Evolutionary conservation across 345 rosid species (phyloP), one percentile per base, ranked within the genome.

Genomic region (Rhodamnia argentea): DNA sequence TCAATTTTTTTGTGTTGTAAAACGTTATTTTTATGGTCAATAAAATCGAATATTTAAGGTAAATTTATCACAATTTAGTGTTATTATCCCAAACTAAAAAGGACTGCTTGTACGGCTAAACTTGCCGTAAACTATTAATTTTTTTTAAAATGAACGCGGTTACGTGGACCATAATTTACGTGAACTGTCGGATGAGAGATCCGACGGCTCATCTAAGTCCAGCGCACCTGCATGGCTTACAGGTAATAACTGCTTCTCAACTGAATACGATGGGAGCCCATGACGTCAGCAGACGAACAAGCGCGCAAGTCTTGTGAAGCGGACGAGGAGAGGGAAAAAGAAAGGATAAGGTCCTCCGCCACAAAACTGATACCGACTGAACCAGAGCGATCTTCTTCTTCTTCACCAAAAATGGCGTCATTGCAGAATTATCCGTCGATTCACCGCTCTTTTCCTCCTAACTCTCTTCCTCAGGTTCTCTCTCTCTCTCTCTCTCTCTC

Each of bases 401-500:
- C 54, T 2, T 70, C 78, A 70, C 78, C 44, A 70, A 37, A 90
- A 86, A 94, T 96, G 99, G 97, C 92, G 91, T 93, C 98, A 76
- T 91, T 96, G 89, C 96, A 90, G 85, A 92, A 90, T 83, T 88
- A 89, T n/a, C 90, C 91, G 47, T 91, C 95, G 83, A 85, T 90
- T 81, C 92, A 93, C 85, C 93, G 91, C 29, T 88, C 94, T 32
- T 87, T 93, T 57, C 90, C 93, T 85, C 86, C 89, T 84, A 90
- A 74, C 86, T 91, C 94, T 52, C 78, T 94, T 85, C 93, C 95
- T 84, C 95, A 90, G 97, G 98, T 94, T 83, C 87, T 56, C 83
- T 51, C 85, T 58, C 87, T 85, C n/a, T 24, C n/a, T n/a, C n/a
- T n/a, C n/a, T n/a, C n/a, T n/a, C n/a, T n/a, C n/a, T 47, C 22